Evolutionary conservation across 768 basidiomycete genomes (phyloP).

Genomic region (Cyathus striatus): DNA sequence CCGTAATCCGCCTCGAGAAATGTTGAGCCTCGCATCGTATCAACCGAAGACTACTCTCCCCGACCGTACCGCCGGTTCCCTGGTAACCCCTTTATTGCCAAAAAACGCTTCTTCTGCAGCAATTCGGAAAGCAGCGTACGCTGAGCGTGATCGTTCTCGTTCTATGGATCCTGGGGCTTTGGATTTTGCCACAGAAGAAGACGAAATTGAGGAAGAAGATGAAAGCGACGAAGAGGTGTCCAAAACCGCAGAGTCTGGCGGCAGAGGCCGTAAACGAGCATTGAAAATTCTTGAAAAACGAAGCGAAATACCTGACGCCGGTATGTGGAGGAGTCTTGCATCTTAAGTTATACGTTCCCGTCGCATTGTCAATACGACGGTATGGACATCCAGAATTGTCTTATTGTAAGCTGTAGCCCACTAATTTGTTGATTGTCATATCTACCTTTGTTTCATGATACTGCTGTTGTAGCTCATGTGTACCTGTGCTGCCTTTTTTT

Average conservation of each 20-base stretch:
- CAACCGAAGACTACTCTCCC: conserved; percentile 43
- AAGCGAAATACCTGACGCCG: conserved; percentile 59
- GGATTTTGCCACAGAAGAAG: conserved; percentile 50
- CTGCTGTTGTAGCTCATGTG: too few relatives aligned
- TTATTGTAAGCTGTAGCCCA: too few relatives aligned
- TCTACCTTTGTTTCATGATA: too few relatives aligned
- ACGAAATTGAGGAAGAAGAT: conserved; percentile 33
- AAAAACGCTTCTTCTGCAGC: conserved; percentile 38
- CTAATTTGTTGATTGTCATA: too few relatives aligned
- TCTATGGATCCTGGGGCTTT: conserved; percentile 66
- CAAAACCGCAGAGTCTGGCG: conserved; percentile 21
- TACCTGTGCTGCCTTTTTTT: too few relatives aligned
- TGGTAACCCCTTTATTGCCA: conserved; percentile 21
- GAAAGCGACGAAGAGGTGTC: conserved; percentile 16
- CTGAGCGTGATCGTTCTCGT: conserved; percentile 61
- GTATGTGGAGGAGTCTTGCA: conserved; percentile 83
- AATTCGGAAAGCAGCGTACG: conserved; percentile 58
- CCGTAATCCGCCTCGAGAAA: conserved; percentile 25
- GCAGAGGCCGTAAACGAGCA: conserved; percentile 54
- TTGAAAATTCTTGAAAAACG: conserved; percentile 67
- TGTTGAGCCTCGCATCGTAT: conserved; percentile 53
- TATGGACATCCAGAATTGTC: too few relatives aligned
- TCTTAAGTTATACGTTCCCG: too few relatives aligned
- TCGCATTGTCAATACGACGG: too few relatives aligned
- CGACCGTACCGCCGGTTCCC: conserved; percentile 25